Percentiles rank a stretch among this genome's conserved stretches.
Evolutionary conservation across 2,329 filamentous ascomycete species (phyloP).

Genomic region (Neopestalotiopsis sp.): DNA sequence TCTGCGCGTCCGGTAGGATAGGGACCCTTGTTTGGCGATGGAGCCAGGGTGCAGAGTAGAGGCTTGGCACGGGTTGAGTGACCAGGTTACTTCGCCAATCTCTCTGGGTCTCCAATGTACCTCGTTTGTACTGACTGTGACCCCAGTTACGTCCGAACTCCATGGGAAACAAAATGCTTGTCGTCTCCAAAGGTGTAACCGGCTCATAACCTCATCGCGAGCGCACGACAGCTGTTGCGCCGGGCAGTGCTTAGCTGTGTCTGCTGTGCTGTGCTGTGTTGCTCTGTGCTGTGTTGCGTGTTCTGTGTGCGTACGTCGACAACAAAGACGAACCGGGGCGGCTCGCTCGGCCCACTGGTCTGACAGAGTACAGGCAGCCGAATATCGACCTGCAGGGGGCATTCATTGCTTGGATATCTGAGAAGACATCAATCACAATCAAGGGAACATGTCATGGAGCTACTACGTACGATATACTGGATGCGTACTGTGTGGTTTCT

Average conservation of each 20-base stretch:
- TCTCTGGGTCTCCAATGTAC: conserved; percentile 1
- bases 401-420: too few species aligned
- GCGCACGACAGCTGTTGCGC: not conserved
- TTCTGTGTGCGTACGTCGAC: conserved; percentile 6
- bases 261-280: conserved; percentile 23
- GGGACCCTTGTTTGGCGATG: conserved; percentile 6
- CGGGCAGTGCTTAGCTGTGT: conserved; percentile 25
- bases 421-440: too few species aligned
- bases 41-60: not conserved
- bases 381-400: too few species aligned
- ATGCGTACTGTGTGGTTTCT: too few species aligned
- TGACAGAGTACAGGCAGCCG: not conserved
- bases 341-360: not conserved
- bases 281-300: not conserved
- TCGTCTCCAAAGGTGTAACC: conserved; percentile 14
- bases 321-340: conserved; percentile 20
- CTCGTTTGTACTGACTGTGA: conserved; percentile 9
- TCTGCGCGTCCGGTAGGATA: not conserved
- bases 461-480: too few species aligned
- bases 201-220: conserved; percentile 15
- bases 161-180: conserved; percentile 3
- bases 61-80: conserved; percentile 1
- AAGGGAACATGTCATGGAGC: too few species aligned
- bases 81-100: conserved; percentile 15
- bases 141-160: conserved; percentile 16